Percentiles rank a stretch among this genome's conserved stretches.
Evolutionary conservation across 352 stramenopile species (phyloP).

Genomic region (Phytophthora boehmeriae): DNA sequence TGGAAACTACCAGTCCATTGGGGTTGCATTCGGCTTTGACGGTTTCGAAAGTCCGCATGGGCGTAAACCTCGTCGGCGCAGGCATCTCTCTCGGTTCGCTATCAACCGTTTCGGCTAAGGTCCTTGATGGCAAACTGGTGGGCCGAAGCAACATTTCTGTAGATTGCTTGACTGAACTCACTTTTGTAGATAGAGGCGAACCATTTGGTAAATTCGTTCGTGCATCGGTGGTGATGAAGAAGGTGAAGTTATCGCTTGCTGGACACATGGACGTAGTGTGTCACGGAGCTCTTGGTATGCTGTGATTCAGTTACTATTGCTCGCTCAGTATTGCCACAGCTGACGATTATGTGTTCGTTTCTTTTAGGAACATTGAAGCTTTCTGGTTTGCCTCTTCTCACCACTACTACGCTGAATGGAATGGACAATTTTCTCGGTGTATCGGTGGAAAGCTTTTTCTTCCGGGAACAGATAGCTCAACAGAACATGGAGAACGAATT

Average conservation of each 20-base stretch:
- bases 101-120: slow-evolving; percentile 55
- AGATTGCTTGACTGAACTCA: slow-evolving; percentile 54
- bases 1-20: slow-evolving; percentile 74
- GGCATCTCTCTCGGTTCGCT: slow-evolving; percentile 56
- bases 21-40: slow-evolving; percentile 61
- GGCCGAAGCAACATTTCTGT: slow-evolving; percentile 77
- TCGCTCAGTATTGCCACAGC: background rate
- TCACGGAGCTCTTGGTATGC: slow-evolving; percentile 64
- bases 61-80: slow-evolving; percentile 48
- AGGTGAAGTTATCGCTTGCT: slow-evolving; percentile 51
- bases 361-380: slow-evolving; percentile 61
- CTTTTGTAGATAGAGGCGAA: slow-evolving; percentile 45
- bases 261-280: slow-evolving; percentile 70
- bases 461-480: slow-evolving; percentile 45
- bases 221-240: slow-evolving; percentile 55
- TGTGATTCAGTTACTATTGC: background rate
- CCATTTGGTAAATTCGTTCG: slow-evolving; percentile 75
- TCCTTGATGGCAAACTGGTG: slow-evolving; percentile 59
- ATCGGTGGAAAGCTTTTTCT: slow-evolving; percentile 66
- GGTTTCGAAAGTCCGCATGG: slow-evolving; percentile 67
- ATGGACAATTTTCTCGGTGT: slow-evolving; percentile 74
- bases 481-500: slow-evolving; percentile 53
- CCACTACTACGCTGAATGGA: slow-evolving; percentile 45
- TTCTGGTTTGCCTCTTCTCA: slow-evolving; percentile 51
- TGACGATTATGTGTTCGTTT: background rate